Evolutionary conservation across 1,284 basidiomycete genomes (phyloP).

Genomic region (Veloporphyrellus conicus): DNA sequence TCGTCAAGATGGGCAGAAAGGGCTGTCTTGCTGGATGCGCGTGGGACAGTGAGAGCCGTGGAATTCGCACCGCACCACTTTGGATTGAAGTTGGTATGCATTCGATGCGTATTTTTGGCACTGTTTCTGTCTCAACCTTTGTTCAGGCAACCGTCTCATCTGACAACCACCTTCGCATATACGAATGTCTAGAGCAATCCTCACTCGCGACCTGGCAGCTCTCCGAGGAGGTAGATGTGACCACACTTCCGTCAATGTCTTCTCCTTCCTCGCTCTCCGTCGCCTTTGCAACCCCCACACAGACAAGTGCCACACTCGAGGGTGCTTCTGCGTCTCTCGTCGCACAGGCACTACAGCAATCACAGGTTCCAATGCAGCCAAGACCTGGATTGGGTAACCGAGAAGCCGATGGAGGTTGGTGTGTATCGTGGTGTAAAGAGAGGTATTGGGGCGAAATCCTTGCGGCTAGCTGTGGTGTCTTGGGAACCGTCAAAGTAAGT

Average conservation of each 20-base stretch:
- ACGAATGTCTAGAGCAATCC: slow-evolving; percentile 85
- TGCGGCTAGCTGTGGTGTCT: slow-evolving; percentile 69
- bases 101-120: too few relatives aligned
- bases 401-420: slow-evolving; percentile 88
- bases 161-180: slow-evolving; percentile 81
- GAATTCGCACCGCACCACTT: slow-evolving; percentile 84
- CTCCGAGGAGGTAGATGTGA: slow-evolving; percentile 74
- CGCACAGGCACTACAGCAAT: slow-evolving; percentile 59
- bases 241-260: slow-evolving; percentile 47
- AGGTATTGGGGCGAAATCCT: slow-evolving; percentile 88
- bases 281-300: slow-evolving; percentile 65
- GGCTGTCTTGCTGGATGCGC: slow-evolving; percentile 73
- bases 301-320: slow-evolving; percentile 52
- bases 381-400: slow-evolving; percentile 58
- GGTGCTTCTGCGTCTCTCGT: slow-evolving; percentile 56
- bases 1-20: slow-evolving; percentile 70
- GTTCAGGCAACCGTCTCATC: slow-evolving; percentile 78
- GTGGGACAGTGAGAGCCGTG: slow-evolving; percentile 77
- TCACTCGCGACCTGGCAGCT: slow-evolving; percentile 77
- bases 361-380: slow-evolving; percentile 42
- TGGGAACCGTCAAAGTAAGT: slow-evolving; percentile 68
- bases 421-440: slow-evolving; percentile 90
- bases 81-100: slow-evolving; percentile 76
- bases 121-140: slow-evolving; percentile 10
- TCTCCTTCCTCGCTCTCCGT: slow-evolving; percentile 45